Evolutionary conservation across 495 filamentous ascomycete genomes (phyloP).

Genomic region (Penicillium robsamsonii): DNA sequence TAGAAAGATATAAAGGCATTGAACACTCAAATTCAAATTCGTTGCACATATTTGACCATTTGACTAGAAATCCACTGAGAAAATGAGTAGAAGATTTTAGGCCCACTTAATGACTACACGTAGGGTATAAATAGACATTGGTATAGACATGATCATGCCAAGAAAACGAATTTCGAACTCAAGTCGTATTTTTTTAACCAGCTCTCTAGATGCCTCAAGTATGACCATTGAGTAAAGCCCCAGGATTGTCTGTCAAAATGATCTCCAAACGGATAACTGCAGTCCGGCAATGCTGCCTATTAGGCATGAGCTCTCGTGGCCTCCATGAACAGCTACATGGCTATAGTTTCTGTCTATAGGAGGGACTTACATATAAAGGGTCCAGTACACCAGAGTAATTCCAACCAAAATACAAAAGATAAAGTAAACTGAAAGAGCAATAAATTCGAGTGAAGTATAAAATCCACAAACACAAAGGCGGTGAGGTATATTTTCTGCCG

Average conservation of each 20-base stretch:
- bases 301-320: not conserved
- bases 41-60: too few species aligned
- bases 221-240: not conserved
- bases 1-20: too few species aligned
- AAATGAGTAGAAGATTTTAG: too few species aligned
- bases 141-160: not conserved
- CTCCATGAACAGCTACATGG: not conserved
- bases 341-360: not conserved
- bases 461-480: slow-evolving; percentile 1
- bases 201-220: not conserved
- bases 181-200: not conserved
- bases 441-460: not conserved
- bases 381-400: not conserved
- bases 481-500: slow-evolving; percentile 9
- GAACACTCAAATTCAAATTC: too few species aligned
- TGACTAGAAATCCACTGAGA: too few species aligned
- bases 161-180: not conserved
- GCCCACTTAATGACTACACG: not conserved
- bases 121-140: not conserved
- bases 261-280: not conserved
- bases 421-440: not conserved
- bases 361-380: not conserved
- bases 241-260: not conserved
- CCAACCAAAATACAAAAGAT: not conserved
- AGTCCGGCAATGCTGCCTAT: slow-evolving; percentile 6